phyloP scores from a whole-genome alignment of 768 basidiomycete species.

The Phaffia tasmanica region DNA sequence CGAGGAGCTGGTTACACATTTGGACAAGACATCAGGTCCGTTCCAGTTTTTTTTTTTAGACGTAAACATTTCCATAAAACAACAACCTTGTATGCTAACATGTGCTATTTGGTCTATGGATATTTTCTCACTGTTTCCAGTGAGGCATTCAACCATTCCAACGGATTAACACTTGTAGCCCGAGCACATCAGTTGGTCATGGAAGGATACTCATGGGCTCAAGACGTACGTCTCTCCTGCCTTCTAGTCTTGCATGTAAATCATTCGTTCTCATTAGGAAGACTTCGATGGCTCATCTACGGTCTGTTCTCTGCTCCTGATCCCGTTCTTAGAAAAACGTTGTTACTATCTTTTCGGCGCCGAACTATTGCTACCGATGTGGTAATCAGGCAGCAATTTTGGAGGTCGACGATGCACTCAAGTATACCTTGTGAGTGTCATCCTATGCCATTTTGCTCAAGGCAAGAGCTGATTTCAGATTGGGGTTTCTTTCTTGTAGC shows the following conservation, averaged over 20 bases:
- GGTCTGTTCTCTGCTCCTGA: background rate
- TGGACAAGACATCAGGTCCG: constrained; percentile 71
- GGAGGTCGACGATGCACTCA: constrained; percentile 71
- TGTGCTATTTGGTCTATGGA: too few relatives aligned
- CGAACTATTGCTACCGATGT: constrained; percentile 99
- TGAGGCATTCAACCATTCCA: constrained; percentile 61
- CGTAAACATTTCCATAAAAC: too few relatives aligned
- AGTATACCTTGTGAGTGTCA: constrained; percentile 41
- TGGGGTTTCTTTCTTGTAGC: constrained; percentile 43
- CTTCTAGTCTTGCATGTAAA: constrained; percentile 36
- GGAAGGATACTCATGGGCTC: constrained; percentile 51
- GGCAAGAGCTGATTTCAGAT: background rate
- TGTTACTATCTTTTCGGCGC: constrained; percentile 98
- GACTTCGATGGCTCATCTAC: background rate
- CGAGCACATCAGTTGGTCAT: constrained; percentile 91
- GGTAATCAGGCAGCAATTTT: constrained; percentile 99
- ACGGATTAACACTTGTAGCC: constrained; percentile 88
- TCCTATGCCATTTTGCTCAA: background rate
- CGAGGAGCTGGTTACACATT: constrained; percentile 98
- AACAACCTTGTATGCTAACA: too few relatives aligned
- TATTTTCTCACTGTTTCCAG: background rate
- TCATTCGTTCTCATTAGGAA: constrained; percentile 26
- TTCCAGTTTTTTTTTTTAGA: background rate
- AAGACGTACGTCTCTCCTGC: constrained; percentile 10
- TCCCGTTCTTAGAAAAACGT: constrained; percentile 51